Base-by-base conservation (phyloP, 2,329 filamentous ascomycete species). In the Chaetomiaceae sp. region DNA sequence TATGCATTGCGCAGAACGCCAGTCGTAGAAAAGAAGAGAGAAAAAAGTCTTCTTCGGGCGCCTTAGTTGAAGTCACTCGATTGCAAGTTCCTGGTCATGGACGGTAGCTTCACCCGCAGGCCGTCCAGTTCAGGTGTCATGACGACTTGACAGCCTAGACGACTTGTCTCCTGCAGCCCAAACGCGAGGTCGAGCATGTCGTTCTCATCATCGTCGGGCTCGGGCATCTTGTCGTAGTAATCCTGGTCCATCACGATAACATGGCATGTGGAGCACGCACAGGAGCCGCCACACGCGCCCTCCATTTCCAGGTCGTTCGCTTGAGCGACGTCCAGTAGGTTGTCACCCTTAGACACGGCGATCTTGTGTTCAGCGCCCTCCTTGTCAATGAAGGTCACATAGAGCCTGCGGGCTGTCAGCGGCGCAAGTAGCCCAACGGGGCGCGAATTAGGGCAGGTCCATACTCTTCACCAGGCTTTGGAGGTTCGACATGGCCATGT, bases 231-330 rank as follows among this genome's bases (percentile, higher is more conserved):
- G 61, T 92, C 87, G 72, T 87, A 92, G 70, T 83, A 80, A 4
- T 81, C 80, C 40, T 88, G 82, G 64, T 87, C 83, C 54, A 81
- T 71, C 33, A 96, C 87, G 57, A 96, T 90, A 52, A 95, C 86
- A 72, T 96, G 90, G 74, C 90, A 96, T 5, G 90, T 96, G 53
- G 88, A 94, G 74, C 90, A 96, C 50, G 90, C 90, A 71, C 90
- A 96, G 30, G 89, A 94, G 20, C 90, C 94, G 61, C 94, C 94
- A 66, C 94, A 99, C 11, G 94, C 94, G 57, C 94, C 91, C 76
- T 99, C 94, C 92, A 99, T 97, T 70, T 99, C 94, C 37, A 99
- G 76, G 66, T 97, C 92, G 70, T 97, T 82, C 41, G 87, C 89
- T 69, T 96, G 92, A 20, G 92, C 94, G 65, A 99, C 92, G 66